Evolutionary conservation across 805 yeast genomes (phyloP).

Genomic region (Danielia oregonensis): DNA sequence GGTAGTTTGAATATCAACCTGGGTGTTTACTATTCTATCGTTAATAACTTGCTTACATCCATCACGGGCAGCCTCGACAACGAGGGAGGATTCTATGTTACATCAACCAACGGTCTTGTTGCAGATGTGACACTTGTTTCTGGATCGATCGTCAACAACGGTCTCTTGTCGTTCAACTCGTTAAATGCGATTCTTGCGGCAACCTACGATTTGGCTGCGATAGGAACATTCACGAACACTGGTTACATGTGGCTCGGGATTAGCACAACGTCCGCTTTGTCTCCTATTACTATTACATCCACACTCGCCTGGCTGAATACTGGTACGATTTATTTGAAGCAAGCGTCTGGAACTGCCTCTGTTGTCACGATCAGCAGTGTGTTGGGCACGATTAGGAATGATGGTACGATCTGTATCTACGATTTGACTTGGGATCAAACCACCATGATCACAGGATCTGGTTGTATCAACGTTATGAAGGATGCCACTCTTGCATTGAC

Average conservation of each 20-base stretch:
- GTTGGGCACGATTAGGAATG: background rate
- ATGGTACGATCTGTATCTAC: slow-evolving; percentile 5
- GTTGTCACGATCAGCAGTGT: background rate
- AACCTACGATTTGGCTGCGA: background rate
- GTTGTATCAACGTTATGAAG: slow-evolving; percentile 3
- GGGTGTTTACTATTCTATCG: background rate
- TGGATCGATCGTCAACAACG: background rate
- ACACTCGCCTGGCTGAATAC: background rate
- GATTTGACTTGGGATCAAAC: slow-evolving; percentile 1
- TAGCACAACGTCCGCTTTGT: background rate
- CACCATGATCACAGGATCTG: slow-evolving; percentile 1
- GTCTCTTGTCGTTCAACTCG: background rate
- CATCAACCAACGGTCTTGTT: background rate
- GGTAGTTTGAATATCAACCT: background rate
- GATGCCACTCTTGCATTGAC: slow-evolving; percentile 3
- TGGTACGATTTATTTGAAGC: background rate
- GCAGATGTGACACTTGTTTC: background rate
- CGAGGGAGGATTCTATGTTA: background rate
- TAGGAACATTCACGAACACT: background rate
- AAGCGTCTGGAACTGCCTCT: background rate
- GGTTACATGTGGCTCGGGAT: background rate
- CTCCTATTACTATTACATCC: background rate
- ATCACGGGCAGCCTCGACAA: background rate
- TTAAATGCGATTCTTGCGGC: background rate
- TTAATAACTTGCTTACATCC: background rate